Evolutionary conservation across 192 early-diverging fungal species (phyloP).

Genomic region (Backusella tuberculispora): DNA sequence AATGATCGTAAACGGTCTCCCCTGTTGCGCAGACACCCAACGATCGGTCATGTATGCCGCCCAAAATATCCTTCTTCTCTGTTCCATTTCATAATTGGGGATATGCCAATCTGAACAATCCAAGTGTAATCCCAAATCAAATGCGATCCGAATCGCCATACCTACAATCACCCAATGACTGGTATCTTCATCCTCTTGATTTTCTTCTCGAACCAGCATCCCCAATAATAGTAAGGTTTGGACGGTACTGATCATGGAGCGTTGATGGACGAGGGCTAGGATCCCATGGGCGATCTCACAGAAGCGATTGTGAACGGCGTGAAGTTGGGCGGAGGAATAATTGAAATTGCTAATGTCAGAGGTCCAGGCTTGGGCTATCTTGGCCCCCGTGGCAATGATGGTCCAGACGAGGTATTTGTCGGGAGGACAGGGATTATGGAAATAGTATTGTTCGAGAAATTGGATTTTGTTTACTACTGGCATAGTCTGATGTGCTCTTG

Average conservation of each 20-base stretch:
- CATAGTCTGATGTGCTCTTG: slow-evolving; percentile 3
- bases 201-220: slow-evolving; percentile 41
- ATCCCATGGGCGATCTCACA: slow-evolving; percentile 53
- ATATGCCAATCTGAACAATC: slow-evolving; percentile 59
- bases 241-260: slow-evolving; percentile 57
- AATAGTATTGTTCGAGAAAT: slow-evolving; percentile 34
- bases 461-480: slow-evolving; percentile 35
- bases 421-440: slow-evolving; percentile 20
- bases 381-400: slow-evolving; percentile 23
- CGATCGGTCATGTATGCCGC: slow-evolving; percentile 69
- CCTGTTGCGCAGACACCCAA: slow-evolving; percentile 48
- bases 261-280: slow-evolving; percentile 61
- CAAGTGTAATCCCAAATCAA: slow-evolving; percentile 80
- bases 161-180: slow-evolving; percentile 31
- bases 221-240: slow-evolving; percentile 69
- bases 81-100: slow-evolving; percentile 58
- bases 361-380: background rate
- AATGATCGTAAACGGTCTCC: slow-evolving; percentile 46
- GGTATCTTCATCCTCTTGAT: slow-evolving; percentile 21
- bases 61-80: slow-evolving; percentile 74
- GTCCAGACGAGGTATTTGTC: slow-evolving; percentile 33
- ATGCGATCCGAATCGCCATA: slow-evolving; percentile 70
- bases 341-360: background rate
- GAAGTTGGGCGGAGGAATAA: background rate
- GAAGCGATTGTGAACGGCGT: background rate